These are phyloP conservation scores for Pseudogymnoascus pannorum DNA, from an alignment of 2,329 filamentous ascomycete genomes.

Conservation along the genomic window DNA sequence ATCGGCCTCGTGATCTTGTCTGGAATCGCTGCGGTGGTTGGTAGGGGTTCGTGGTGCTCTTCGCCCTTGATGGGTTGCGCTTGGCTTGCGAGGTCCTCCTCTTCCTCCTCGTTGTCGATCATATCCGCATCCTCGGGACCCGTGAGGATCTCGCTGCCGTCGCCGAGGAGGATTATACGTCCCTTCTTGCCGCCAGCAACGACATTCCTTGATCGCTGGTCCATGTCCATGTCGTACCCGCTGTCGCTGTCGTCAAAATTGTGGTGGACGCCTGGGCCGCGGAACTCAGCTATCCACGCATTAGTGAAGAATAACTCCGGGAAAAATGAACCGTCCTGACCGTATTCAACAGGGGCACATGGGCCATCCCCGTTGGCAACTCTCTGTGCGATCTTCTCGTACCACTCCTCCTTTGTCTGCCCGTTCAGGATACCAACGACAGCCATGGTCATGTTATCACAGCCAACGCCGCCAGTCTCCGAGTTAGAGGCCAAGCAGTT, in stretches of 20 bases:
- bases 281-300: slow-evolving; percentile 63
- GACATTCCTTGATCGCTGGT: slow-evolving; percentile 34
- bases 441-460: slow-evolving; percentile 99
- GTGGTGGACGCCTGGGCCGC: slow-evolving; percentile 73
- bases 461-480: slow-evolving; percentile 94
- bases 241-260: slow-evolving; percentile 75
- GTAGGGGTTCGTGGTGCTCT: neutral
- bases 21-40: neutral
- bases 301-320: slow-evolving; percentile 14
- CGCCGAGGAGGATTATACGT: slow-evolving; percentile 88
- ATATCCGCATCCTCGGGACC: slow-evolving; percentile 87
- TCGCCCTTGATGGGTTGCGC: slow-evolving; percentile 55
- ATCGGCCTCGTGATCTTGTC: neutral
- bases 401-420: slow-evolving; percentile 96
- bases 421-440: slow-evolving; percentile 84
- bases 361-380: slow-evolving; percentile 96
- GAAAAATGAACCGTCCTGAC: slow-evolving; percentile 44
- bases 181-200: slow-evolving; percentile 64
- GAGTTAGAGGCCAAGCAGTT: slow-evolving; percentile 97
- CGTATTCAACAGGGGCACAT: slow-evolving; percentile 98
- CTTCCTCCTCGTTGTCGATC: slow-evolving; percentile 83
- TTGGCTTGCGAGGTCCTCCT: slow-evolving; percentile 79
- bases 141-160: slow-evolving; percentile 86
- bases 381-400: slow-evolving; percentile 86
- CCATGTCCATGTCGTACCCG: slow-evolving; percentile 68